Evolutionary conservation across 768 basidiomycete genomes (phyloP).

Genomic region (Artomyces pyxidatus): DNA sequence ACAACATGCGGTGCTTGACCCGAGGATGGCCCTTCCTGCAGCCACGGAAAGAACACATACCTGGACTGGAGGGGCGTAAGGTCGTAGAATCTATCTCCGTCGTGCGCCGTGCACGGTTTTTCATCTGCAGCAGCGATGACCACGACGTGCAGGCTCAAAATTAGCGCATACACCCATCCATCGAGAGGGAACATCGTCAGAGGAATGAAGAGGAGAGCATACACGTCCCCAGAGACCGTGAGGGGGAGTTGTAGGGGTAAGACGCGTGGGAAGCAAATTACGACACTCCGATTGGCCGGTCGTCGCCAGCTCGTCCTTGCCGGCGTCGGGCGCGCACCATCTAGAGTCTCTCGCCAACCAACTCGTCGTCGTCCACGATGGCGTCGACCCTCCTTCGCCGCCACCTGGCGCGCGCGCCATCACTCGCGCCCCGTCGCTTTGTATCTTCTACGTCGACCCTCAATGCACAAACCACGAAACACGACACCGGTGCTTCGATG

Average conservation of each 20-base stretch:
- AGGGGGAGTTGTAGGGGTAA: not conserved
- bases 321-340: not conserved
- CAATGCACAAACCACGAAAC: constrained; percentile 25
- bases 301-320: not conserved
- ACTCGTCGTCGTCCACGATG: constrained; percentile 39
- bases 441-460: constrained; percentile 27
- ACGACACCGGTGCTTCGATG: constrained; percentile 19
- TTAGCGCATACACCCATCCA: not conserved
- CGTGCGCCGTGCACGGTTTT: constrained; percentile 52
- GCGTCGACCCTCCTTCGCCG: constrained; percentile 60
- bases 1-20: constrained; percentile 2
- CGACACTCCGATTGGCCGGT: not conserved
- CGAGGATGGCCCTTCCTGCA: constrained; percentile 7
- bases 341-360: not conserved
- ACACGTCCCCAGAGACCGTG: no score
- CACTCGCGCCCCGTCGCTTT: constrained; percentile 22
- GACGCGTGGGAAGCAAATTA: not conserved
- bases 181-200: not conserved
- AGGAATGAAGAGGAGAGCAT: not conserved
- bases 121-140: constrained; percentile 29
- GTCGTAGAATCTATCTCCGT: constrained; percentile 56
- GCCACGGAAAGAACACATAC: constrained; percentile 27
- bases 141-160: constrained; percentile 3
- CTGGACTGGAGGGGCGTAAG: constrained; percentile 51
- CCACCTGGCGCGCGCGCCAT: constrained; percentile 36